Evolutionary conservation across 2,329 filamentous ascomycete species (phyloP), one percentile per base, ranked within the genome.

Genomic region (Nothophaeocryptopus gaeumannii): DNA sequence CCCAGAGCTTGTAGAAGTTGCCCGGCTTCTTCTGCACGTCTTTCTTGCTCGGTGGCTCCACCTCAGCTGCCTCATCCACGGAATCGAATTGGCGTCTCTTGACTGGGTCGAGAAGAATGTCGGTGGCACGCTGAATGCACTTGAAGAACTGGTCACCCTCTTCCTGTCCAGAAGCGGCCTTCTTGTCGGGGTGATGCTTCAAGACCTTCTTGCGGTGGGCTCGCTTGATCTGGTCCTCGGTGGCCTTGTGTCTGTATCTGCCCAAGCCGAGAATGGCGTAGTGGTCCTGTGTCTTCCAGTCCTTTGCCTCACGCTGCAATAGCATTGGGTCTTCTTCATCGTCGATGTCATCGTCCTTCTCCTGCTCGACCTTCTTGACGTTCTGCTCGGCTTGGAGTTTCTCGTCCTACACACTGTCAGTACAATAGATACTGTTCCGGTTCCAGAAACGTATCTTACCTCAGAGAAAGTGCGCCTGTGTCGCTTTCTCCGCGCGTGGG

Each of bases 61-160:
- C 86, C 51, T 99, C 88, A 56, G 93, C 93, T 62, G 83, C 84
- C 74, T 96, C 91, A 67, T 99, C 93, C 54, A 97, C 91, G 2
- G 89, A 96, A 74, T 99, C 93, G 75, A 87, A 99, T 75, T 99
- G 93, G 51, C 91, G 85, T 55, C 93, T 88, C 77, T 89, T 95
- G 70, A 85, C 79, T 44, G 93, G 93, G 76, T 99, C 93, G 47
- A 89, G 82, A 13, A 99, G 86, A 45, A 97, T 81, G 67, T 99
- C 93, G 64, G 87, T 92, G 50, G 93, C 93, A 74, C 96, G 96
- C 72, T 99, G 95, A 72, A 99, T 99, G 74, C 95, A 99, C 82
- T 99, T 99, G 86, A 99, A 99, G 80, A 99, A 99, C 72, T 88
- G 89, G 73, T 99, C 93, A 73, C 96, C 92, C 66, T 97, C 91